Percentiles rank a stretch among this genome's conserved stretches.
Evolutionary conservation across 345 rosid species (phyloP).

Genomic region (Angophora floribunda): DNA sequence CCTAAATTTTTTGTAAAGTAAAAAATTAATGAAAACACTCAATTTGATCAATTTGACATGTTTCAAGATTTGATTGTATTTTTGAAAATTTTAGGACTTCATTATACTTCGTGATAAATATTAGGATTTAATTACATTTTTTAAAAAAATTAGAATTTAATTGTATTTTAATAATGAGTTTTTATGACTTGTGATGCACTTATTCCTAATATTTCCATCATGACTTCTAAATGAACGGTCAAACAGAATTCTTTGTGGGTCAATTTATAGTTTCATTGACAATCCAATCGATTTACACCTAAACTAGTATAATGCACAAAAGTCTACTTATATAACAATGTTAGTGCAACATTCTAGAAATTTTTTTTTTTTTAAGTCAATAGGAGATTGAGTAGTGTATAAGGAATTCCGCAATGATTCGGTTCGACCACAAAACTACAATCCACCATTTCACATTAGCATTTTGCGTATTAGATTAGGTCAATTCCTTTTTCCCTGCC

Average conservation of each 20-base stretch:
- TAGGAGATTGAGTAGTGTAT: neutral
- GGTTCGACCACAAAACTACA: neutral
- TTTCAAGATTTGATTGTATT: too few relatives aligned
- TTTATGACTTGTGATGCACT: neutral
- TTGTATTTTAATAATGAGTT: rapidly evolving
- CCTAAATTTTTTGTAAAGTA: too few relatives aligned
- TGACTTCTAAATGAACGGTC: neutral
- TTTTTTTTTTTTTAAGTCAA: too few relatives aligned
- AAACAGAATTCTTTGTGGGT: neutral
- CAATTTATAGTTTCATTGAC: neutral
- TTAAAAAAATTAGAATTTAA: rapidly evolving
- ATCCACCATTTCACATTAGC: neutral
- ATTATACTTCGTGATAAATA: too few relatives aligned
- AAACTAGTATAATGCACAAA: neutral
- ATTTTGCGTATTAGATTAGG: neutral
- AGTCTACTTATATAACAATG: neutral
- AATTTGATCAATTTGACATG: too few relatives aligned
- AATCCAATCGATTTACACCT: neutral
- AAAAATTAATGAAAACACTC: too few relatives aligned
- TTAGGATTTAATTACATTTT: rapidly evolving
- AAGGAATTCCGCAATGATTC: neutral
- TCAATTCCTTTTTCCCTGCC: neutral
- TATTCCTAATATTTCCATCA: neutral
- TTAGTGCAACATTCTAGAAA: neutral
- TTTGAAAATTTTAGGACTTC: too few relatives aligned